phyloP scores from a whole-genome alignment of 1,284 basidiomycete species.

The Heterobasidion parviporum region DNA sequence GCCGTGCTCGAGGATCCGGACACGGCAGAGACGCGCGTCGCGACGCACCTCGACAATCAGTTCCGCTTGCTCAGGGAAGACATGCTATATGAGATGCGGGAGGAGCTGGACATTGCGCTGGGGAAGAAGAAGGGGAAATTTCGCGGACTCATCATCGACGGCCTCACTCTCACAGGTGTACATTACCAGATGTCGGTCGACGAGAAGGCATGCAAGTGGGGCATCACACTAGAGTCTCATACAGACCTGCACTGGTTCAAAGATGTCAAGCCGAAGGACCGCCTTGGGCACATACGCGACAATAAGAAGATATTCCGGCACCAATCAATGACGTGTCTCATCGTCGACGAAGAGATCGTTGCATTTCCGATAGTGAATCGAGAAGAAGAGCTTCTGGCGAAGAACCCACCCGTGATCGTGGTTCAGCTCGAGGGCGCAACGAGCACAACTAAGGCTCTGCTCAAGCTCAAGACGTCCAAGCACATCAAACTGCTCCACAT shows the following conservation, averaged over 20 bases:
- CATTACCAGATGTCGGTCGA: constrained; percentile 23
- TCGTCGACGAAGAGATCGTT: constrained; percentile 37
- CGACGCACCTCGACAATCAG: constrained; percentile 52
- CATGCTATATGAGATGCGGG: constrained; percentile 54
- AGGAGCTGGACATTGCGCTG: constrained; percentile 41
- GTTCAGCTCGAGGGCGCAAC: constrained; percentile 40
- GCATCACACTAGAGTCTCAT: constrained; percentile 31
- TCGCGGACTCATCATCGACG: constrained; percentile 33
- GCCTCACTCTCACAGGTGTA: constrained; percentile 28
- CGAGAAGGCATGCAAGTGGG: constrained; percentile 33
- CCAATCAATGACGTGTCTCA: constrained; percentile 41
- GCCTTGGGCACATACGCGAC: constrained; percentile 26
- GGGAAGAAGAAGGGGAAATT: constrained; percentile 38
- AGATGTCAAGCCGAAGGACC: constrained; percentile 15
- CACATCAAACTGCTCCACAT: constrained; percentile 43
- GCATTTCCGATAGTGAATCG: constrained; percentile 46
- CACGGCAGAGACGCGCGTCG: constrained; percentile 24
- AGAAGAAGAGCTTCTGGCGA: constrained; percentile 40
- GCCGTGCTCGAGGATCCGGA: constrained; percentile 33
- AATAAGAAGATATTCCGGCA: constrained; percentile 39
- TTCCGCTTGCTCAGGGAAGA: constrained; percentile 60
- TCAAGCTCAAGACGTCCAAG: constrained; percentile 26
- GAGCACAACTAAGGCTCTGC: constrained; percentile 28
- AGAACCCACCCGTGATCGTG: constrained; percentile 39
- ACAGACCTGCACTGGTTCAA: constrained; percentile 36